These are phyloP conservation scores for Neurospora sp. DNA, from an alignment of 495 filamentous ascomycete species.

Conservation along the genomic window DNA sequence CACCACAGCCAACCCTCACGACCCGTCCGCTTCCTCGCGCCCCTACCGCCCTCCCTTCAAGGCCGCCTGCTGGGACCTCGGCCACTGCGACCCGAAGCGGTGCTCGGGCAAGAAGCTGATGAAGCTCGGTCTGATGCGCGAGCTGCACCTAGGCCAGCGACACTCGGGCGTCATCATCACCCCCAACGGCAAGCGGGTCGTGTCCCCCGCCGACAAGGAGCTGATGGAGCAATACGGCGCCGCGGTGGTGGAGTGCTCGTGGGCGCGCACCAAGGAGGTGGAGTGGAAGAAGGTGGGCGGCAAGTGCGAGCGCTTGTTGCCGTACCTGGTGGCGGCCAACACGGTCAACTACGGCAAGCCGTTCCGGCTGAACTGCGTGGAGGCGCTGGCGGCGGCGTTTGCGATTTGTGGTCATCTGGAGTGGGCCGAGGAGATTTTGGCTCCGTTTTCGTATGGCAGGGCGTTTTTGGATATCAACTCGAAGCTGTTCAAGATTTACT, in stretches of 20 bases:
- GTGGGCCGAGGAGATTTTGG: slow-evolving; percentile 76
- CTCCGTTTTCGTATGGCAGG: slow-evolving; percentile 77
- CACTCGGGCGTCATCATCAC: slow-evolving; percentile 85
- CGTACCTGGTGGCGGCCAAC: slow-evolving; percentile 94
- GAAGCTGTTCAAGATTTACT: slow-evolving; percentile 72
- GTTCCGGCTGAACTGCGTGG: slow-evolving; percentile 88
- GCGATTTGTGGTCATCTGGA: slow-evolving; percentile 83
- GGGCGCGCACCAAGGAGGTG: slow-evolving; percentile 85
- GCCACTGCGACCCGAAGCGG: slow-evolving; percentile 93
- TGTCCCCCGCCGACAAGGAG: slow-evolving; percentile 72
- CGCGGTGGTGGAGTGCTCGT: slow-evolving; percentile 94
- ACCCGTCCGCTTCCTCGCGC: slow-evolving; percentile 27
- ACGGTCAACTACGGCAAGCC: slow-evolving; percentile 95
- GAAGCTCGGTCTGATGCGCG: slow-evolving; percentile 83
- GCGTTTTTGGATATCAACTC: slow-evolving; percentile 84
- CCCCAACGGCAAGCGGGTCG: slow-evolving; percentile 76
- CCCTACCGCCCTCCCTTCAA: slow-evolving; percentile 54
- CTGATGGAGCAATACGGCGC: slow-evolving; percentile 81
- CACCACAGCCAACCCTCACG: background rate
- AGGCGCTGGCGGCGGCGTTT: slow-evolving; percentile 87
- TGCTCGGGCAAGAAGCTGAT: slow-evolving; percentile 94
- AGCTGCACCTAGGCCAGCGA: slow-evolving; percentile 83
- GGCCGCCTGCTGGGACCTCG: slow-evolving; percentile 95
- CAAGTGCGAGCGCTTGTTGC: slow-evolving; percentile 86
- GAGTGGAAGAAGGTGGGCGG: slow-evolving; percentile 87